Evolutionary conservation across 148 eudicot species (phyloP), one percentile per base, ranked within the genome.

Genomic region (Chenopodium berlandieri): DNA sequence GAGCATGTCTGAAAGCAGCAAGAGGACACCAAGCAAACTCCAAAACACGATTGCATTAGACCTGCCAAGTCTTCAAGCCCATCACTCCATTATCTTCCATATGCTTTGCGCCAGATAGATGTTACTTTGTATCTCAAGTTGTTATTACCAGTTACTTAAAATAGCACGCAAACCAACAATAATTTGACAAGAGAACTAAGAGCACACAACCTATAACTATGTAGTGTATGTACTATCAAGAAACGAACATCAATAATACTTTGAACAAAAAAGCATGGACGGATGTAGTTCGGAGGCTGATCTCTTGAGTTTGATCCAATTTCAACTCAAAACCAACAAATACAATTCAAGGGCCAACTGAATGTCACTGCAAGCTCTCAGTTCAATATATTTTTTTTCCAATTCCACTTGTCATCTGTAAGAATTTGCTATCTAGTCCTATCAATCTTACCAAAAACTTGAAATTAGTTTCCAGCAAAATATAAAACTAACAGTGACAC

Each of bases 41-140:
- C 32, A 70, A 73, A 73, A 46, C 16, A 8, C 7, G 60, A 25
- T 32, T 73, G 32, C 34, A 48, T 73, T 47, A 48, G 20, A 73
- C 76, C 75, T 37, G 48, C 27, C 58, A 46, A 25, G 63, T 74
- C 77, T 74, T 74, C 77, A 52, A 12, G 63, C 37, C 77, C 48
- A 9, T n/a, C 76, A 46, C 76, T n/a, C 60, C 32, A n/a, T 73
- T 23, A 3, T 52, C 77, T 47, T 48, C 77, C 77, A n/a, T 14
- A 73, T 48, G 63, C 56, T 25, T 27, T 13, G 62, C 40, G 22
- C 63, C 56, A 25, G 4, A 74, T 25, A 14, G 40, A 50, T 25
- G 63, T 47, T 52, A 16, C 75, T 20, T 23, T 7, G 60, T 27
- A 73, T 47, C 31, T 46, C 76, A 46, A 2, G 16, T 50, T 25